A percentile compares a stretch with the other conserved stretches of the same genome.
These are phyloP conservation scores for Phaseolus lunatus DNA, from an alignment of 306 rosid genomes.

Conservation along the genomic window DNA sequence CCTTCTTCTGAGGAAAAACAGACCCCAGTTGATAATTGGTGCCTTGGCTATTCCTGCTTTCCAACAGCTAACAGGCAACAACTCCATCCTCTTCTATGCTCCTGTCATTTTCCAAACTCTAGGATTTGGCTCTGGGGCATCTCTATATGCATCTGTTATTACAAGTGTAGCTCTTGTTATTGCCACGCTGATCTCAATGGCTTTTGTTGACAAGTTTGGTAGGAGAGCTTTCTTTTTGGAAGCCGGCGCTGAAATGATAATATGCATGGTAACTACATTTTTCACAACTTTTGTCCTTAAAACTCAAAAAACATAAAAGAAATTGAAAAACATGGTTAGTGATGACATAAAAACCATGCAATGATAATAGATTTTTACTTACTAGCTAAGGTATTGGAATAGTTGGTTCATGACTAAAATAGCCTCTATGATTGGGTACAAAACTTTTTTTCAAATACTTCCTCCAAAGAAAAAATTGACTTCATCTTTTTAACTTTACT, in stretches of 20 bases:
- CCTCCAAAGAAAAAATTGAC: background rate
- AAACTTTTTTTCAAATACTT: background rate
- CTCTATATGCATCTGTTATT: constrained; percentile 69
- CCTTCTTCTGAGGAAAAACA: constrained; percentile 63
- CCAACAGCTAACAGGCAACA: constrained; percentile 58
- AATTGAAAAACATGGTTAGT: background rate
- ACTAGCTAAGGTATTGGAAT: background rate
- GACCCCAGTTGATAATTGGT: constrained; percentile 84
- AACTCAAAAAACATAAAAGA: background rate
- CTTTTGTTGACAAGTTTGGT: constrained; percentile 69
- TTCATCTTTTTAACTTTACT: too few species aligned
- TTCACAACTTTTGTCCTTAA: background rate
- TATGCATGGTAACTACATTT: constrained; percentile 60
- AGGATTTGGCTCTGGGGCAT: constrained; percentile 63
- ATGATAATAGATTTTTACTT: background rate
- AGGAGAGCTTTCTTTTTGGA: constrained; percentile 80
- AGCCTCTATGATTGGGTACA: background rate
- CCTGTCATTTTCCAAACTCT: constrained; percentile 86
- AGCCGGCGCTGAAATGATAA: constrained; percentile 81
- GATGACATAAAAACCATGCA: background rate
- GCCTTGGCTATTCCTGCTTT: constrained; percentile 86
- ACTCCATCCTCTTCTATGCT: constrained; percentile 84
- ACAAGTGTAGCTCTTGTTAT: constrained; percentile 73
- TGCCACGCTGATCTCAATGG: constrained; percentile 76
- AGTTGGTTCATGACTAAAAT: background rate